Evolutionary conservation across 2,329 filamentous ascomycete genomes (phyloP), one percentile per base, ranked within the genome.

Genomic region (Verticillium isaacii): DNA sequence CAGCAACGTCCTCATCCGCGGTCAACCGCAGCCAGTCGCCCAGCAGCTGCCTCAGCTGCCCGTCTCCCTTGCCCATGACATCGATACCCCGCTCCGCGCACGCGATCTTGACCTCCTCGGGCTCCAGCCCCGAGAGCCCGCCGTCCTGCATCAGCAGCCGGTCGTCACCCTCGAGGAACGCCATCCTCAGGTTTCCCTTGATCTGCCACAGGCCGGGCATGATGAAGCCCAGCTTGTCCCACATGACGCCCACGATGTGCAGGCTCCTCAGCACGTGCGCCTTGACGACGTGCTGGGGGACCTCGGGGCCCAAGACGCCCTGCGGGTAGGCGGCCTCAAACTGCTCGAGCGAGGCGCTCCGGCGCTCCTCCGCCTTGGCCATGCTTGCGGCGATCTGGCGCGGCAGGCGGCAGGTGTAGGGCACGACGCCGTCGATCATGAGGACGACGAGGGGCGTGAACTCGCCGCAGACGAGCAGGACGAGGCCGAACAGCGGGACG

Each of bases 391-490:
- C 77, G 7, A 91, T 78, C 77, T 97, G 94, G 45, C 78, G 79
- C 0, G 94, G 94, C 62, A 97, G 90, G 12, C 92, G 85, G 74
- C 94, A 97, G 0, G 92, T 89, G 68, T 86, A 86, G 0, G 94
- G 94, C 32, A 96, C 90, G 25, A 92, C 79, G 41, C 78, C 78
- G 23, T 88, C 87, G 32, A 96, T 78, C 36, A 87, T 84, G 7
- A 93, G 78, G 1, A 96, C 89, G 6, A 96, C 76, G 6, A 98
- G 71, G 0, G 93, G 92, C 1, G 93, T 91, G 76, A 96, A 89
- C 75, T 98, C 94, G 32, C 93, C 94, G 72, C 90, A 91, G 17
- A 96, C 65, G 1, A 94, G 69, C 7, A 97, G 81, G 58, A 97
- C 78, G 3, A 96, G 64, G 0, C 80, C 88, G 72, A 99, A 97